These are phyloP conservation scores for Panaeolus papilionaceus DNA, from an alignment of 768 basidiomycete species.

Conservation along the genomic window DNA sequence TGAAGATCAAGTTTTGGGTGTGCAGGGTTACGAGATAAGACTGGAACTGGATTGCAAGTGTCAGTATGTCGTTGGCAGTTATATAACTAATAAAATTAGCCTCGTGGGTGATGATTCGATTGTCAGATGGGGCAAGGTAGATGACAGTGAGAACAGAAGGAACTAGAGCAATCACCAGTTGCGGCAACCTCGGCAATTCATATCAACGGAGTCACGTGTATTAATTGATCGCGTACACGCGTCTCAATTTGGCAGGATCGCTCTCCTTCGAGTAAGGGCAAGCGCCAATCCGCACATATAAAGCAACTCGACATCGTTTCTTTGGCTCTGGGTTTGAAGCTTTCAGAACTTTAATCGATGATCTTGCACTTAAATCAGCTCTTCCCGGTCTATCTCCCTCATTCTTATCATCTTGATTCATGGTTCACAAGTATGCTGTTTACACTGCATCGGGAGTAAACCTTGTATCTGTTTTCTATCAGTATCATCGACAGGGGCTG, in stretches of 20 bases:
- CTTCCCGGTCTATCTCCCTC: not conserved
- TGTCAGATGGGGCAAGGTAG: constrained; percentile 2
- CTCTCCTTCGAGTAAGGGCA: not conserved
- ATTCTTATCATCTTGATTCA: not conserved
- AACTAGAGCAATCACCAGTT: not conserved
- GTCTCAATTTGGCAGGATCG: not conserved
- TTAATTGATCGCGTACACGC: constrained; percentile 10
- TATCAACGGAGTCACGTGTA: not conserved
- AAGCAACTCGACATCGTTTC: not conserved
- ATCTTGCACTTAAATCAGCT: not conserved
- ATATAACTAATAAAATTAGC: not conserved
- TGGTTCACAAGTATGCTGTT: not conserved
- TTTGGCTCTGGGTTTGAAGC: not conserved
- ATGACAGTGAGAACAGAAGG: constrained; percentile 8
- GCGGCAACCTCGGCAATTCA: constrained; percentile 13
- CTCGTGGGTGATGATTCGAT: not conserved
- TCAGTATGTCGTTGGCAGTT: not conserved
- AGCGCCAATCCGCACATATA: not conserved
- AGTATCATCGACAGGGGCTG: not conserved
- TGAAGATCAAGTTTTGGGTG: not conserved
- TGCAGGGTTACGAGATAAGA: not conserved
- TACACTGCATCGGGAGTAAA: not conserved
- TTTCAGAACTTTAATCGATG: not conserved
- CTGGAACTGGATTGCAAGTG: not conserved
- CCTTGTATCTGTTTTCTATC: not conserved